Percentiles rank a stretch among this genome's conserved stretches.
phyloP scores from a whole-genome alignment of 148 eudicot species.

The Cornus florida region DNA sequence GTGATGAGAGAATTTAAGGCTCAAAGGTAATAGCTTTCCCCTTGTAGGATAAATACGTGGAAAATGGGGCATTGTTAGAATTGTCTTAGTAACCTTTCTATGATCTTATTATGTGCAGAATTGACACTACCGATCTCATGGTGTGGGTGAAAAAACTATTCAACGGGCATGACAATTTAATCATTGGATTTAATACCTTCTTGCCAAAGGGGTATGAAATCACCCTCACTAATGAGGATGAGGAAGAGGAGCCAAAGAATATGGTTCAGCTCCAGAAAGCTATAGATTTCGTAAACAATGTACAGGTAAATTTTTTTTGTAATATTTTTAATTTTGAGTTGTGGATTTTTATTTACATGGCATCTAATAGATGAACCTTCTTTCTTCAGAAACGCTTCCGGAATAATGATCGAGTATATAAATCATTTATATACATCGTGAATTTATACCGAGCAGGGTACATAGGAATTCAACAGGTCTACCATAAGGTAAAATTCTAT shows the following conservation, averaged over 20 bases:
- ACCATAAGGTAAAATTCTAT: conserved; percentile 62
- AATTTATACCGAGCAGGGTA: conserved; percentile 92
- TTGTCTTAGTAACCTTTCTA: not conserved
- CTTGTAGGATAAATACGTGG: not conserved
- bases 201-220: conserved; percentile 95
- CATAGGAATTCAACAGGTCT: conserved; percentile 80
- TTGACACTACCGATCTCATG: conserved; percentile 89
- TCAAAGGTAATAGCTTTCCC: conserved; percentile 56
- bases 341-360: conserved; percentile 1
- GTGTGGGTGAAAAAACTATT: conserved; percentile 87
- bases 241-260: conserved; percentile 69
- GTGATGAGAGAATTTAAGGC: conserved; percentile 98
- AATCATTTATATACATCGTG: conserved; percentile 85
- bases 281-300: conserved; percentile 88
- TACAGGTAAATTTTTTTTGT: conserved; percentile 53
- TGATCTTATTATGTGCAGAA: conserved; percentile 43
- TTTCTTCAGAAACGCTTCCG: conserved; percentile 76
- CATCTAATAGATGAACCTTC: conserved; percentile 5
- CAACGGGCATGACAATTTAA: conserved; percentile 85
- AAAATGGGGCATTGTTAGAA: not conserved
- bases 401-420: conserved; percentile 84
- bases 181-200: conserved; percentile 92
- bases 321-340: conserved; percentile 1
- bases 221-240: conserved; percentile 44
- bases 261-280: conserved; percentile 94